Evolutionary conservation across 495 filamentous ascomycete species (phyloP).

Genomic region (Achaetomiella virescens): DNA sequence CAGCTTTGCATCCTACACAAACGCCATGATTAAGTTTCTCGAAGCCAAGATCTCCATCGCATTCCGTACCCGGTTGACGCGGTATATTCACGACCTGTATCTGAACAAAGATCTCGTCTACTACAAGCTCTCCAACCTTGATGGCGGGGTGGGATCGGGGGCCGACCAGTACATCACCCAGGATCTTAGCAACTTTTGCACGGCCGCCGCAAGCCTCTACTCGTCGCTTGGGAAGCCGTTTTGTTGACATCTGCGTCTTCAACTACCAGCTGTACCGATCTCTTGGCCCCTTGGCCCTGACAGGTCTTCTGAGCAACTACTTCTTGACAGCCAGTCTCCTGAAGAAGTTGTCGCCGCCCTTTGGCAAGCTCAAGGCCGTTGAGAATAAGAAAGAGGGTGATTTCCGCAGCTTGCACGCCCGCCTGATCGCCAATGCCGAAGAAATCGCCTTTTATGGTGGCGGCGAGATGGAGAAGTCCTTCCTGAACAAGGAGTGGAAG

Average conservation of each 20-base stretch:
- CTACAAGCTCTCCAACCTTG: constrained; percentile 90
- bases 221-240: constrained; percentile 93
- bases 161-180: constrained; percentile 98
- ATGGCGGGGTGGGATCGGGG: constrained; percentile 85
- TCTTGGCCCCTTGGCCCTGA: constrained; percentile 80
- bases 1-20: constrained; percentile 79
- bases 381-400: constrained; percentile 92
- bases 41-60: constrained; percentile 97
- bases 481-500: constrained; percentile 83
- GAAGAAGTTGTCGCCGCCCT: constrained; percentile 81
- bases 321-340: constrained; percentile 86
- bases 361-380: constrained; percentile 92
- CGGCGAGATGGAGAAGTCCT: constrained; percentile 83
- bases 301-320: constrained; percentile 83
- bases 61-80: constrained; percentile 90
- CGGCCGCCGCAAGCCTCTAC: constrained; percentile 85
- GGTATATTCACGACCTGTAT: constrained; percentile 97
- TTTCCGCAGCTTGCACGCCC: constrained; percentile 81
- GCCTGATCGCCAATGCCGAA: constrained; percentile 93
- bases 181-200: constrained; percentile 91
- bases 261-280: constrained; percentile 95
- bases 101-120: constrained; percentile 91
- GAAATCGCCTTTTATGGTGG: constrained; percentile 99
- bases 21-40: constrained; percentile 96
- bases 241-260: constrained; percentile 93